phyloP scores from a whole-genome alignment of 169 alveolate species.

The Plasmodium inui region DNA sequence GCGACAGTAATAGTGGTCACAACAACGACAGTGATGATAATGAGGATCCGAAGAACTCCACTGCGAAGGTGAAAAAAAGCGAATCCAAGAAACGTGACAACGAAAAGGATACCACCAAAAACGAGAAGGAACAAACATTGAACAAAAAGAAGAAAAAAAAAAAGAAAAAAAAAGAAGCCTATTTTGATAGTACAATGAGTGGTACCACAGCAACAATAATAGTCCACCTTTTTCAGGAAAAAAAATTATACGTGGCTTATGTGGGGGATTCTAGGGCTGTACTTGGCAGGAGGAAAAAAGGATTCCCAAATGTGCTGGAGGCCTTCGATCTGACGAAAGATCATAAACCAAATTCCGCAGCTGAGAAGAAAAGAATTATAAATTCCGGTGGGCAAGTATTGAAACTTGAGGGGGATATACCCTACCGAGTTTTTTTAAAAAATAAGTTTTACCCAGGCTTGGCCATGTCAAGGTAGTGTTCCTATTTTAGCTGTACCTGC shows the following conservation, averaged over 20 bases:
- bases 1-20: not conserved
- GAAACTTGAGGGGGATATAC: constrained; percentile 85
- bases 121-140: constrained; percentile 18
- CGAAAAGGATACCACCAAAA: constrained; percentile 2
- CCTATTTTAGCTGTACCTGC: not conserved
- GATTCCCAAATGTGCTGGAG: constrained; percentile 75
- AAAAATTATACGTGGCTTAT: constrained; percentile 85
- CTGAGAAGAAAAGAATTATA: constrained; percentile 87
- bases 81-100: not conserved
- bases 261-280: constrained; percentile 92
- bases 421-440: constrained; percentile 88
- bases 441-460: constrained; percentile 89
- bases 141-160: constrained; percentile 30
- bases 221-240: constrained; percentile 75
- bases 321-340: constrained; percentile 85
- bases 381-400: constrained; percentile 90
- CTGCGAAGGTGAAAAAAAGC: not conserved
- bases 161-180: constrained; percentile 47
- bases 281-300: constrained; percentile 82
- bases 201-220: constrained; percentile 87
- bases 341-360: constrained; percentile 86
- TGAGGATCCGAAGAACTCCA: not conserved
- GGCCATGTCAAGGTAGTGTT: constrained; percentile 86
- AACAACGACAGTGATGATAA: constrained; percentile 13
- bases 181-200: constrained; percentile 85